Evolutionary conservation across 192 early-diverging fungal genomes (phyloP).

Genomic region (Dissophora ornata): DNA sequence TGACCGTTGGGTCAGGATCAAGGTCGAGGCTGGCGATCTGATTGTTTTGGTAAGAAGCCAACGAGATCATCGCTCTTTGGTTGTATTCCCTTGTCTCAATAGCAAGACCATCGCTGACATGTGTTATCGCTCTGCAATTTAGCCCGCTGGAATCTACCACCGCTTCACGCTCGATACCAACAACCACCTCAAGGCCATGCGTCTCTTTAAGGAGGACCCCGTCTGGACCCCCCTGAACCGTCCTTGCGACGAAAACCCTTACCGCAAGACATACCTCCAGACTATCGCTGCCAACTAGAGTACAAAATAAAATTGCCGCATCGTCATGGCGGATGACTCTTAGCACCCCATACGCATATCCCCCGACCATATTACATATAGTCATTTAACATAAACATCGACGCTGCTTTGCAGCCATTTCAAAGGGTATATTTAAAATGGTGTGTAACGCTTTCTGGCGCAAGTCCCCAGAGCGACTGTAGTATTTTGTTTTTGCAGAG

Average conservation of each 20-base stretch:
- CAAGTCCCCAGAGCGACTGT: too few species aligned
- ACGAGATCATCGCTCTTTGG: not conserved
- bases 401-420: too few species aligned
- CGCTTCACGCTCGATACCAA: constrained; percentile 91
- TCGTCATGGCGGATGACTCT: too few species aligned
- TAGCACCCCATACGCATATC: too few species aligned
- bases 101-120: too few species aligned
- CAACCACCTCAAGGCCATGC: constrained; percentile 90
- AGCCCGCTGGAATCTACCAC: constrained; percentile 96
- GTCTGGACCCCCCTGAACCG: constrained; percentile 87
- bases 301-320: too few species aligned
- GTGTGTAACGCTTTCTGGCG: too few species aligned
- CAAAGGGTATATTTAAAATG: too few species aligned
- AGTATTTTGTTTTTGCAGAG: too few species aligned
- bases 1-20: constrained; percentile 91
- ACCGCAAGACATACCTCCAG: constrained; percentile 64
- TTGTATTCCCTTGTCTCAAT: not conserved
- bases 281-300: constrained; percentile 35
- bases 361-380: too few species aligned
- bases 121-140: too few species aligned
- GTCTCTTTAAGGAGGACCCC: constrained; percentile 85
- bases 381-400: too few species aligned
- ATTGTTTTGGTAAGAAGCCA: constrained; percentile 80
- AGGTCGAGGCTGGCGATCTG: constrained; percentile 77
- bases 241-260: constrained; percentile 69